Conservation (phyloP, 352 stramenopile species). For the Phytophthora constricta region DNA sequence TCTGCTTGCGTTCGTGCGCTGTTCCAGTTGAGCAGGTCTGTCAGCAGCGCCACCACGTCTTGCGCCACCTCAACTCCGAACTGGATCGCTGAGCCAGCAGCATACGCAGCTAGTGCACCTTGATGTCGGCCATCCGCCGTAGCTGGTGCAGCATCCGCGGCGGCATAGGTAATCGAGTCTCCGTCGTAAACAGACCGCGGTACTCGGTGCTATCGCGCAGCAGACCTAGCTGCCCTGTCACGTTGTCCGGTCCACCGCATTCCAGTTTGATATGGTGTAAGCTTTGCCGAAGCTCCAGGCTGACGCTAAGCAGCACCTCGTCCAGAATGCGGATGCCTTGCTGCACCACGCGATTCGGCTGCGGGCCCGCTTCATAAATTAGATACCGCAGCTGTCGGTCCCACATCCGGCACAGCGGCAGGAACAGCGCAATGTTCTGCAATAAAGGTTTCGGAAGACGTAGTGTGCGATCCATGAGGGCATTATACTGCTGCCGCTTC, state of each 20-base stretch:
- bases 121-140: slow-evolving; percentile 84
- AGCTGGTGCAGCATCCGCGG: slow-evolving; percentile 64
- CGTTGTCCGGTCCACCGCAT: slow-evolving; percentile 43
- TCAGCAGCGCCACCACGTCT: slow-evolving; percentile 76
- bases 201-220: slow-evolving; percentile 76
- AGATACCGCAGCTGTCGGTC: slow-evolving; percentile 83
- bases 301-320: slow-evolving; percentile 80
- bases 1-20: slow-evolving; percentile 58
- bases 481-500: slow-evolving; percentile 53
- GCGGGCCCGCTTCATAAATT: slow-evolving; percentile 69
- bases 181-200: slow-evolving; percentile 61
- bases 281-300: slow-evolving; percentile 65
- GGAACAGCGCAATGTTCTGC: slow-evolving; percentile 77
- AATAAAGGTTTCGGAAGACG: slow-evolving; percentile 78
- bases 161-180: slow-evolving; percentile 56
- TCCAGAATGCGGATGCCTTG: slow-evolving; percentile 85
- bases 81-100: slow-evolving; percentile 66
- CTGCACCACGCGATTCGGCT: slow-evolving; percentile 81
- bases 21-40: slow-evolving; percentile 76
- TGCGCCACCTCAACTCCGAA: slow-evolving; percentile 83
- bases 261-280: slow-evolving; percentile 58
- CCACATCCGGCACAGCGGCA: slow-evolving; percentile 82
- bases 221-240: slow-evolving; percentile 72
- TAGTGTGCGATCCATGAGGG: slow-evolving; percentile 73
- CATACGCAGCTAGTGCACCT: slow-evolving; percentile 71